Conservation (phyloP, 2,329 filamentous ascomycete species). For the Salinomyces thailandicus region DNA sequence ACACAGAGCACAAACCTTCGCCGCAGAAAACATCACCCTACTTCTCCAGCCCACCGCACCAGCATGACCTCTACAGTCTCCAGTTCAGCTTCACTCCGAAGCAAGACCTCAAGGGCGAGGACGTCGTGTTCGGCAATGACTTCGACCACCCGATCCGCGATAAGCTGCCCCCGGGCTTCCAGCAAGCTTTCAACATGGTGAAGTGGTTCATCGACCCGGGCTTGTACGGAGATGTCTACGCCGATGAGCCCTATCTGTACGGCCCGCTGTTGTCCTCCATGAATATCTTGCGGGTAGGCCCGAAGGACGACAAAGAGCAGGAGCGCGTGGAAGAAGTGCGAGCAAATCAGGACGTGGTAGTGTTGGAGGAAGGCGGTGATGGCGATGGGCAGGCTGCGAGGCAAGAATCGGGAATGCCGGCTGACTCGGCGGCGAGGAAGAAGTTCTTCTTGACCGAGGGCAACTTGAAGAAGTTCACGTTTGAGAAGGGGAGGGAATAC, state of each 20-base stretch:
- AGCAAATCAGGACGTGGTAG: slow-evolving; percentile 49
- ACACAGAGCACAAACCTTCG: slow-evolving; percentile 48
- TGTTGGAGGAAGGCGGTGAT: slow-evolving; percentile 44
- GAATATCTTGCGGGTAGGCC: slow-evolving; percentile 62
- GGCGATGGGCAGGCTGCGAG: slow-evolving; percentile 35
- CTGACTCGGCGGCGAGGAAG: slow-evolving; percentile 38
- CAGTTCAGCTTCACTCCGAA: slow-evolving; percentile 69
- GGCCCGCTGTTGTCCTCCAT: slow-evolving; percentile 72
- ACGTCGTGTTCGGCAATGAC: slow-evolving; percentile 89
- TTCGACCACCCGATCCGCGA: slow-evolving; percentile 87
- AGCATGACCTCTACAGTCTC: slow-evolving; percentile 74
- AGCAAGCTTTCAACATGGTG: slow-evolving; percentile 72
- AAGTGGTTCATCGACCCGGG: slow-evolving; percentile 88
- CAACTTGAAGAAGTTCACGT: slow-evolving; percentile 47
- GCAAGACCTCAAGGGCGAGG: slow-evolving; percentile 50
- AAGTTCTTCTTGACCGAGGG: slow-evolving; percentile 50
- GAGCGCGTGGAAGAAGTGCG: slow-evolving; percentile 21
- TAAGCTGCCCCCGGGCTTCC: slow-evolving; percentile 74
- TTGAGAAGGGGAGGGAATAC: slow-evolving; percentile 53
- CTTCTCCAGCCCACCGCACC: slow-evolving; percentile 61
- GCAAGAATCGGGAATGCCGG: slow-evolving; percentile 31
- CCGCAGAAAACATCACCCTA: slow-evolving; percentile 55
- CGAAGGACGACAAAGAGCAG: slow-evolving; percentile 28
- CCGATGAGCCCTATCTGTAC: slow-evolving; percentile 76
- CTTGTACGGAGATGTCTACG: slow-evolving; percentile 79